Conservation (phyloP, 257 asterid genomes). For the Ilex aquifolium region DNA sequence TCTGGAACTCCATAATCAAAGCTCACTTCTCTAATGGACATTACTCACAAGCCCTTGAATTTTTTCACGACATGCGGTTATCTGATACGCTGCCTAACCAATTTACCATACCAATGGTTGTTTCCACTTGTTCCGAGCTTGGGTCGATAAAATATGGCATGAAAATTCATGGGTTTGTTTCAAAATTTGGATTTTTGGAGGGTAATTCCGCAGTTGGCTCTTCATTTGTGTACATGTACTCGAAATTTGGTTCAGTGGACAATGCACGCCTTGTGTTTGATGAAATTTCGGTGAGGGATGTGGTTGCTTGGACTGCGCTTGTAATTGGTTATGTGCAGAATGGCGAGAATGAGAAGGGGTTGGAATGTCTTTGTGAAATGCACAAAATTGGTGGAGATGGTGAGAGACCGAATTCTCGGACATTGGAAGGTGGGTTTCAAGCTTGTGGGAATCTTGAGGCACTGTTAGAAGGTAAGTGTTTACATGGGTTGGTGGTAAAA, state of each 20-base stretch:
- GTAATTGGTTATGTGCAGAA: slow-evolving; percentile 68
- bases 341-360: slow-evolving; percentile 51
- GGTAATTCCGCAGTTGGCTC: slow-evolving; percentile 66
- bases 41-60: slow-evolving; percentile 34
- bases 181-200: slow-evolving; percentile 44
- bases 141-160: slow-evolving; percentile 31
- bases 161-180: slow-evolving; percentile 53
- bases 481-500: slow-evolving; percentile 60
- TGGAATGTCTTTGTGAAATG: slow-evolving; percentile 58
- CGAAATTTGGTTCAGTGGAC: slow-evolving; percentile 50
- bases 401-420: slow-evolving; percentile 57
- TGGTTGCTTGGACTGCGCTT: slow-evolving; percentile 78
- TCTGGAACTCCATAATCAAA: slow-evolving; percentile 75
- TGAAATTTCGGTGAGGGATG: slow-evolving; percentile 60
- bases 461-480: slow-evolving; percentile 55
- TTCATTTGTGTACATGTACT: slow-evolving; percentile 63
- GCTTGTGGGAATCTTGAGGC: slow-evolving; percentile 68
- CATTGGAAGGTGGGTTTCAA: slow-evolving; percentile 76
- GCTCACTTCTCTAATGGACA: slow-evolving; percentile 56
- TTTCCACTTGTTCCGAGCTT: slow-evolving; percentile 75
- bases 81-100: slow-evolving; percentile 32
- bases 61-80: slow-evolving; percentile 42
- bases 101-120: slow-evolving; percentile 67
- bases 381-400: slow-evolving; percentile 35
- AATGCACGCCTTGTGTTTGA: slow-evolving; percentile 52